A percentile compares a stretch with the other conserved stretches of the same genome.
Conservation (phyloP, 441 rosid species). For the Adansonia madagascariensis region DNA sequence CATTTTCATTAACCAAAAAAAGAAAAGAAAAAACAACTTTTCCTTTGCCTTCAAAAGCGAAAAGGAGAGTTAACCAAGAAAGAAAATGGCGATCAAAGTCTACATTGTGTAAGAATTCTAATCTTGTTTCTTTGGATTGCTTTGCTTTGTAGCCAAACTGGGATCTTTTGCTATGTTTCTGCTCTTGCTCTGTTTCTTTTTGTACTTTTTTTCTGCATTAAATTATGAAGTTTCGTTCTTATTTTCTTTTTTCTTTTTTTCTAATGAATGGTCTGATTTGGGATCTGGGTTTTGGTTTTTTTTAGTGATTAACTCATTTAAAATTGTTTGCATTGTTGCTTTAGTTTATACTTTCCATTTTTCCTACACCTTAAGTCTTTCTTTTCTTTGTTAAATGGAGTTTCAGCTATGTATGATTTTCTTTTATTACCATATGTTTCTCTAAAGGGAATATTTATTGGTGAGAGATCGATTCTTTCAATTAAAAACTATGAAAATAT, state of each 20-base stretch:
- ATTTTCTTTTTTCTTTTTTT: not conserved
- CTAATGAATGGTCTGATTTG: not conserved
- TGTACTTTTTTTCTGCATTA: not conserved
- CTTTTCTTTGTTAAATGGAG: not conserved
- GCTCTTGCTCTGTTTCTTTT: constrained; percentile 14
- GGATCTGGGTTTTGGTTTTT: not conserved
- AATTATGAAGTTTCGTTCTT: not conserved
- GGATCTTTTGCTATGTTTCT: not conserved
- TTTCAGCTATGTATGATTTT: not conserved
- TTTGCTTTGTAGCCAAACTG: not conserved
- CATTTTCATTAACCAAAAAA: not conserved
- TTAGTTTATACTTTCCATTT: not conserved
- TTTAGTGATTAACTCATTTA: not conserved
- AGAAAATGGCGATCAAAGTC: constrained; percentile 60
- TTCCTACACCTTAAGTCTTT: not conserved
- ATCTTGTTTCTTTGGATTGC: constrained; percentile 6
- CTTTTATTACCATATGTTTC: not conserved
- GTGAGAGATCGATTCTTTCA: not conserved
- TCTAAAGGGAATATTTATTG: not conserved
- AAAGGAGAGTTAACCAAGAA: not conserved
- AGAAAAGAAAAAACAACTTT: not conserved
- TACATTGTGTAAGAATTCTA: constrained; percentile 56
- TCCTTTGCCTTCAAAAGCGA: not conserved
- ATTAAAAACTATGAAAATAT: not conserved
- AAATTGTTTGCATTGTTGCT: not conserved